A percentile compares a stretch with the other conserved stretches of the same genome.
These are phyloP conservation scores for Serpula lacrymans DNA, from an alignment of 768 basidiomycete species.

Conservation along the genomic window DNA sequence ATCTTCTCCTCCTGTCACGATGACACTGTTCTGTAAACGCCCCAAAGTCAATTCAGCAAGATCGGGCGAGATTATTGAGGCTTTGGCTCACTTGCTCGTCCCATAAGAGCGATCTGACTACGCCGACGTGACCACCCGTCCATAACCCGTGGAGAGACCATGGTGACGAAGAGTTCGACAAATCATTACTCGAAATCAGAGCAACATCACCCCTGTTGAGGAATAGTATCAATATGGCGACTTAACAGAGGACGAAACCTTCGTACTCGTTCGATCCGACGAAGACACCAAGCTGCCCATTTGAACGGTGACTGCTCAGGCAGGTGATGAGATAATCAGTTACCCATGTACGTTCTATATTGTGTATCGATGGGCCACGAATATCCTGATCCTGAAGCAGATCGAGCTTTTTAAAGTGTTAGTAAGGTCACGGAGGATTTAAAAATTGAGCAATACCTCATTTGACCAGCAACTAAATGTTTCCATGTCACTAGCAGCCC, in stretches of 20 bases:
- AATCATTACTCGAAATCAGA: constrained; percentile 44
- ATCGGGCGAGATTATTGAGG: too few relatives aligned
- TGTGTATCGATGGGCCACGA: constrained; percentile 60
- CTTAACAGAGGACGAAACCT: not conserved
- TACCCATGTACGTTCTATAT: constrained; percentile 59
- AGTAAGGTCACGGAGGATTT: not conserved
- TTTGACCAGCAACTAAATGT: constrained; percentile 82
- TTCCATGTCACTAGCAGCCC: constrained; percentile 95
- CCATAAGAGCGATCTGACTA: constrained; percentile 55
- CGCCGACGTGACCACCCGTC: constrained; percentile 52
- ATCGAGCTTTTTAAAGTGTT: constrained; percentile 48
- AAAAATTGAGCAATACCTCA: constrained; percentile 43
- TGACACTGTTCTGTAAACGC: constrained; percentile 34
- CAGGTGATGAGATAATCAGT: constrained; percentile 73
- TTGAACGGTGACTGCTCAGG: constrained; percentile 22
- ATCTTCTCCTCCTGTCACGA: constrained; percentile 53
- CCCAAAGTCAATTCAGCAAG: too few relatives aligned
- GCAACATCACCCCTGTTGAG: constrained; percentile 53
- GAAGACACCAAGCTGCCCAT: constrained; percentile 47
- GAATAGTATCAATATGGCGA: constrained; percentile 3
- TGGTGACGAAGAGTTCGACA: constrained; percentile 32
- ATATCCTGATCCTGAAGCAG: constrained; percentile 56
- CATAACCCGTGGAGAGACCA: constrained; percentile 53
- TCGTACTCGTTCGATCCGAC: constrained; percentile 73
- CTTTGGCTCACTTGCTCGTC: constrained; percentile 52